Evolutionary conservation across 352 stramenopile genomes (phyloP), one percentile per base, ranked within the genome.

Genomic region (Globisporangium polare): DNA sequence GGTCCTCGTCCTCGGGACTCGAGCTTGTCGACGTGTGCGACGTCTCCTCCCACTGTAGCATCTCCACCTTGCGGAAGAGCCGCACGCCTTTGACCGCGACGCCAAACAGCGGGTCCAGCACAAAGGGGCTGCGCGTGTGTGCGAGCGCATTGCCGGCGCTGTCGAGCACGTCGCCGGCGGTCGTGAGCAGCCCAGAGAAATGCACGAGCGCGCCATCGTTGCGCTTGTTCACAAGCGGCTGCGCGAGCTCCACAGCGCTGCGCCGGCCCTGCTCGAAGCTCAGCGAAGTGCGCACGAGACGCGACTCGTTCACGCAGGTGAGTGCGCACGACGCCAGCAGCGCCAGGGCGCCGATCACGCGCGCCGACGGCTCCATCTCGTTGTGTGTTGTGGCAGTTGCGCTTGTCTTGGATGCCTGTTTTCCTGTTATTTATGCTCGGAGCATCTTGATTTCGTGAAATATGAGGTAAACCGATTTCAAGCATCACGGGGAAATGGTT

Each of bases 1-100:
- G 66, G 47, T 84, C 76, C 27, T 88, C 75, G 42, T 82, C 75
- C 31, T 80, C 71, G 1, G 65, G 69, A 39, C 64, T 80, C 37
- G 65, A 75, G 5, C 31, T 37, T 27, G 67, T 84, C 37, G 72
- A 80, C 12, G 71, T 80, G 68, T 92, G 80, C 13, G 72, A 80
- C 22, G 78, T 90, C 53, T 93, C 84, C 31, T 92, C 80, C 84
- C 84, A 93, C 62, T 93, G 84, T 50, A 91, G 60, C 84, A 92
- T 93, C 65, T 93, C 82, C 51, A 93, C 84, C 6, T 68, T 68
- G 0, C 84, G 78, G 45, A 84, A 66, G 31, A 93, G 68, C 17
- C 72, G 71, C 58, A 92, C 80, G 12, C 84, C 84, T n/a, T 84
- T 80, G 35, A 68, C 78, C 0, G 78, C 80, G 45, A 93, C 66